phyloP scores from a whole-genome alignment of 192 early-diverging fungal genomes.

The Backusella morwellensis region DNA sequence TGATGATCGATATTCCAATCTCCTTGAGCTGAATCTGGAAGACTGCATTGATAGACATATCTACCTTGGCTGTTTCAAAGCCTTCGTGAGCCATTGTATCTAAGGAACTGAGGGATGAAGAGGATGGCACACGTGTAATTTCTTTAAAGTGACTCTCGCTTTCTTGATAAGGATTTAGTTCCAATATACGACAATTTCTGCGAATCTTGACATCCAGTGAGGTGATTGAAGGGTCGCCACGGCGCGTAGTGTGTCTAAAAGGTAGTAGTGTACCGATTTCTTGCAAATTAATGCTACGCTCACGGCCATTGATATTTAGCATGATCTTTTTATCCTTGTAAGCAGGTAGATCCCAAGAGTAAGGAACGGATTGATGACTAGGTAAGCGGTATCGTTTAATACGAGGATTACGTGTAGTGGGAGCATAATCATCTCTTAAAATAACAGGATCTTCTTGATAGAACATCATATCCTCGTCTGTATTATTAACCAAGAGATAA shows the following conservation, averaged over 20 bases:
- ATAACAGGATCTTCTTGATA: conserved; percentile 66
- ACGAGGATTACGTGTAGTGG: neutral
- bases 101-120: neutral
- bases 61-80: conserved; percentile 53
- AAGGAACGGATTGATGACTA: conserved; percentile 58
- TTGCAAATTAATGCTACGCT: conserved; percentile 79
- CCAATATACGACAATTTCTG: conserved; percentile 65
- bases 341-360: conserved; percentile 92
- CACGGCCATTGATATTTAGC: conserved; percentile 69
- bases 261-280: conserved; percentile 90
- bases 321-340: conserved; percentile 70
- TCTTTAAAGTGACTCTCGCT: conserved; percentile 60
- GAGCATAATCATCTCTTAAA: conserved; percentile 22
- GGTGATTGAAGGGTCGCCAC: conserved; percentile 44
- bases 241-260: conserved; percentile 65
- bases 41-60: conserved; percentile 49
- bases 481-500: conserved; percentile 78
- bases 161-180: conserved; percentile 64
- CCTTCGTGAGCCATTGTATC: conserved; percentile 28
- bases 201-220: conserved; percentile 75
- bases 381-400: conserved; percentile 32
- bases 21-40: conserved; percentile 79
- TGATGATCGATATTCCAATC: conserved; percentile 91
- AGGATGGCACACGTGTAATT: neutral
- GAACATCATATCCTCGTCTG: conserved; percentile 67